A percentile compares a stretch with the other conserved stretches of the same genome.
These are phyloP conservation scores for Camptophora hylomeconis DNA, from an alignment of 2,329 filamentous ascomycete genomes.

Conservation along the genomic window DNA sequence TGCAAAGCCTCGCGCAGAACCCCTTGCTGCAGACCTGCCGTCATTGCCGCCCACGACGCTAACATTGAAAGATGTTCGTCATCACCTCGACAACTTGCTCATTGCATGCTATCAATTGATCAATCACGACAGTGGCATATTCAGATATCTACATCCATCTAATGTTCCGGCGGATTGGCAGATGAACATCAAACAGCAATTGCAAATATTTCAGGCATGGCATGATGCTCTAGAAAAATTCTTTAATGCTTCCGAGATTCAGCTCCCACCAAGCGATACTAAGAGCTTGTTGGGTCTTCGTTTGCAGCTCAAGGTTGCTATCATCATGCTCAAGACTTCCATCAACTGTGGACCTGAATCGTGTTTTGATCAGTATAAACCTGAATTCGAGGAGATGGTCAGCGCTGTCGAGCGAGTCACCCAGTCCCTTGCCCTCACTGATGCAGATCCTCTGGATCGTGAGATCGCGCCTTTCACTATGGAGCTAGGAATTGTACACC, in stretches of 20 bases:
- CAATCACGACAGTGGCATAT: constrained; percentile 18
- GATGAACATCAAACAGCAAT: constrained; percentile 9
- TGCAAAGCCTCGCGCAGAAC: constrained; percentile 15
- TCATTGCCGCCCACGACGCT: constrained; percentile 13
- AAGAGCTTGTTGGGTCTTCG: constrained; percentile 17
- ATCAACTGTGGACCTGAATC: constrained; percentile 16
- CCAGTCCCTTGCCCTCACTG: constrained; percentile 9
- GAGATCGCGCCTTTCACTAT: constrained; percentile 18
- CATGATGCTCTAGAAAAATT: constrained; percentile 15
- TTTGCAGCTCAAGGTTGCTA: constrained; percentile 16
- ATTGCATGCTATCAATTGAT: constrained; percentile 18
- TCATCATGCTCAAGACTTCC: constrained; percentile 17
- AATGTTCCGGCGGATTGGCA: constrained; percentile 14
- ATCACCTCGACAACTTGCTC: constrained; percentile 17
- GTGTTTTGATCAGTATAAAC: constrained; percentile 13
- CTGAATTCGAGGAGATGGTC: constrained; percentile 18
- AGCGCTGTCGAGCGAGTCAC: constrained; percentile 15
- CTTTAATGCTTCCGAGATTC: too few species aligned
- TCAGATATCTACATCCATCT: constrained; percentile 15
- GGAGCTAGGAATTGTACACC: constrained; percentile 21
- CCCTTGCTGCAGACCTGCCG: constrained; percentile 11
- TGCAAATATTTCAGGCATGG: constrained; percentile 17
- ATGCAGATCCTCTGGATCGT: constrained; percentile 12
- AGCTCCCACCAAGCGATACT: constrained; percentile 5
- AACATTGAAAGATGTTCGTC: constrained; percentile 14